Evolutionary conservation across 73 alveolate genomes (phyloP).

Genomic region (Paramecium primaurelia): DNA sequence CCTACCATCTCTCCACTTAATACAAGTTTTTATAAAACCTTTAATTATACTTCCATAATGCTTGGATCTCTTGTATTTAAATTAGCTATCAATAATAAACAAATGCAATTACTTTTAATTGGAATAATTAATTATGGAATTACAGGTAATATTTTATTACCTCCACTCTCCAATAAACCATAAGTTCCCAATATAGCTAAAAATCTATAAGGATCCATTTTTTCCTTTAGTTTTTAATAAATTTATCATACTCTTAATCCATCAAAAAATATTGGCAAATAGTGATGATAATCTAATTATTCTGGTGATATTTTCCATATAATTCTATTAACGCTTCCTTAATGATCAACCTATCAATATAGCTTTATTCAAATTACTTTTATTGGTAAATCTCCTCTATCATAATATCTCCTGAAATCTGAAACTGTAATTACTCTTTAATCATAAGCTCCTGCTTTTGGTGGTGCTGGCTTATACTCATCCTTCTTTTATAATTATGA

Average conservation of each 20-base stretch:
- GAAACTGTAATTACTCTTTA: constrained; percentile 85
- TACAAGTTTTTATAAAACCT: constrained; percentile 95
- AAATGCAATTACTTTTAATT: constrained; percentile 67
- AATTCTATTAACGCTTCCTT: constrained; percentile 92
- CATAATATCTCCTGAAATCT: constrained; percentile 95
- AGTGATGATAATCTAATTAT: constrained; percentile 98
- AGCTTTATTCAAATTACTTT: constrained; percentile 8
- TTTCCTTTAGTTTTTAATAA: constrained; percentile 67
- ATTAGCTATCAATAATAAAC: constrained; percentile 76
- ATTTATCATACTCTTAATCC: constrained; percentile 84
- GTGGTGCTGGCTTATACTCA: constrained; percentile 75
- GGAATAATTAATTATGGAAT: constrained; percentile 98
- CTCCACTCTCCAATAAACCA: constrained; percentile 97
- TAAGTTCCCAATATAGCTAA: constrained; percentile 97
- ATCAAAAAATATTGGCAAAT: constrained; percentile 98
- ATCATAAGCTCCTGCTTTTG: constrained; percentile 92
- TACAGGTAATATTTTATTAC: constrained; percentile 97
- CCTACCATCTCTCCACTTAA: constrained; percentile 98
- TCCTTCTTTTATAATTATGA: constrained; percentile 83
- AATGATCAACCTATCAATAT: constrained; percentile 75
- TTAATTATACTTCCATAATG: constrained; percentile 94
- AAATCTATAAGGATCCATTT: constrained; percentile 98
- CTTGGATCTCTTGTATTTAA: constrained; percentile 98
- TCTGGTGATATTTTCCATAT: constrained; percentile 95
- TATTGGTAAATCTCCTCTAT: constrained; percentile 98